Percentiles rank a stretch among this genome's conserved stretches.
Evolutionary conservation across 2,329 filamentous ascomycete genomes (phyloP).

Genomic region (Acrocalymma vagum): DNA sequence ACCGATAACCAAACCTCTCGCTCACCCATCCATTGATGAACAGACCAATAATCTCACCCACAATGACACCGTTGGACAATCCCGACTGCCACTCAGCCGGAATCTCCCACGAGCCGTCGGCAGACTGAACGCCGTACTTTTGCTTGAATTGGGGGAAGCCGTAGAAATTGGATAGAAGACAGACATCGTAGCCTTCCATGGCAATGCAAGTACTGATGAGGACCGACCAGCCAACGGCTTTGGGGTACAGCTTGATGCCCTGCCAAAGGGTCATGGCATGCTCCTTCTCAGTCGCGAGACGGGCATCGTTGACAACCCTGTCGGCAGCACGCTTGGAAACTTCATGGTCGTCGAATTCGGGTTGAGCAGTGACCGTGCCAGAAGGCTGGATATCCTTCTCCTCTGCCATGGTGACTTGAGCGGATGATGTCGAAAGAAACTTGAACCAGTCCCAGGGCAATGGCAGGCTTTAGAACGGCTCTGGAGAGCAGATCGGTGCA

Average conservation of each 20-base stretch:
- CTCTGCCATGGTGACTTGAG: slow-evolving; percentile 21
- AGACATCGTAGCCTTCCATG: slow-evolving; percentile 91
- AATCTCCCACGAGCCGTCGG: slow-evolving; percentile 52
- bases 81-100: slow-evolving; percentile 58
- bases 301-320: slow-evolving; percentile 51
- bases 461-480: slow-evolving; percentile 7
- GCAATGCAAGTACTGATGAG: slow-evolving; percentile 89
- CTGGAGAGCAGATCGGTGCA: no score
- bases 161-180: slow-evolving; percentile 83
- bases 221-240: slow-evolving; percentile 83
- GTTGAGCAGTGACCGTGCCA: slow-evolving; percentile 8
- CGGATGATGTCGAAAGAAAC: neutral
- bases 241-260: slow-evolving; percentile 83
- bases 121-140: slow-evolving; percentile 53
- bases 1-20: slow-evolving; percentile 57
- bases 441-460: neutral
- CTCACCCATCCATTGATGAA: slow-evolving; percentile 57
- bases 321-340: slow-evolving; percentile 38
- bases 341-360: slow-evolving; percentile 32
- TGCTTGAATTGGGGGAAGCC: slow-evolving; percentile 57
- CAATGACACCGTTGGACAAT: slow-evolving; percentile 56
- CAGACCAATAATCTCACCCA: slow-evolving; percentile 57
- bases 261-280: slow-evolving; percentile 68
- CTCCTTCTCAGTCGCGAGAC: slow-evolving; percentile 57
- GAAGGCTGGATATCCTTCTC: slow-evolving; percentile 35